Conservation (phyloP, 1,284 basidiomycete genomes). For the Tilletia setariae region DNA sequence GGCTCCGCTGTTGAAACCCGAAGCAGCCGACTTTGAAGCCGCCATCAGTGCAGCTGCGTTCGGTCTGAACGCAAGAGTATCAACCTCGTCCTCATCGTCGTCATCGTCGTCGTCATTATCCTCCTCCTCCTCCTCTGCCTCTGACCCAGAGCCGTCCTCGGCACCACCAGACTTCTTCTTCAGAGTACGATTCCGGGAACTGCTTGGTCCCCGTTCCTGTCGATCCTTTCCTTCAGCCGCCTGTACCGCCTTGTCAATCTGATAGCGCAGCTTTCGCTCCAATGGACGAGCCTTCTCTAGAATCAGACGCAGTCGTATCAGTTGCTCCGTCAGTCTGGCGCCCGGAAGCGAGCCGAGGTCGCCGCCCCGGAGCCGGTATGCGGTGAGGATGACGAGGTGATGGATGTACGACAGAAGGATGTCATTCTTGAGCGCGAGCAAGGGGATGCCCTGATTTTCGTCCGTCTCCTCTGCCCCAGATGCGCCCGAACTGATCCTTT, state of each 20-base stretch:
- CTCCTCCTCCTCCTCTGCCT: slow-evolving; percentile 61
- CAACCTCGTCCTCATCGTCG: slow-evolving; percentile 70
- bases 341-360: slow-evolving; percentile 26
- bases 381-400: slow-evolving; percentile 66
- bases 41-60: slow-evolving; percentile 63
- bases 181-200: neutral
- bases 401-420: slow-evolving; percentile 82
- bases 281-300: slow-evolving; percentile 61
- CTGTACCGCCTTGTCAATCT: slow-evolving; percentile 74
- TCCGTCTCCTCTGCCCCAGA: neutral
- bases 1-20: neutral
- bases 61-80: slow-evolving; percentile 83
- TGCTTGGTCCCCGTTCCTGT: slow-evolving; percentile 13
- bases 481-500: neutral
- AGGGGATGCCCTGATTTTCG: slow-evolving; percentile 81
- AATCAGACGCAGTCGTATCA: slow-evolving; percentile 41
- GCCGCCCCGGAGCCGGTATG: slow-evolving; percentile 35
- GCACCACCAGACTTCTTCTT: neutral
- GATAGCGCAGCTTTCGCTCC: slow-evolving; percentile 84
- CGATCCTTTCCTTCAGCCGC: slow-evolving; percentile 37
- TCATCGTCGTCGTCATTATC: slow-evolving; percentile 60
- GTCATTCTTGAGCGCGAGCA: slow-evolving; percentile 83
- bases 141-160: slow-evolving; percentile 55
- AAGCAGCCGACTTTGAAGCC: slow-evolving; percentile 17
- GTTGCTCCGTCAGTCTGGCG: slow-evolving; percentile 30